These are phyloP conservation scores for Arabis alpina DNA, from an alignment of 345 rosid genomes.

Conservation along the genomic window DNA sequence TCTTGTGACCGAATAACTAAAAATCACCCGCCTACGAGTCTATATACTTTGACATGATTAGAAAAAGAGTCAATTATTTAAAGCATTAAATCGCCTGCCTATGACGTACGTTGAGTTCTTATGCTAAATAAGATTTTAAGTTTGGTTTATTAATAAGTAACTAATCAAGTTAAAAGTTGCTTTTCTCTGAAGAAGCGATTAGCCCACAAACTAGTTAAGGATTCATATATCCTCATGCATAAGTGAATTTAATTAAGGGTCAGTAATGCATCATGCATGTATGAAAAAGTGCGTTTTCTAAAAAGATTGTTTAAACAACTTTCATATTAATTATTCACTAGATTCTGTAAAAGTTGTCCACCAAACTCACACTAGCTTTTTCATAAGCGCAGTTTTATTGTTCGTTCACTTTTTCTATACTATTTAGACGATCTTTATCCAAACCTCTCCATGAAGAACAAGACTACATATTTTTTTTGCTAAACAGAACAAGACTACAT, in stretches of 20 bases:
- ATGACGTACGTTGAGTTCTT: not conserved
- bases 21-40: conserved; percentile 18
- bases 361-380: conserved; percentile 27
- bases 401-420: not conserved
- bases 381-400: not conserved
- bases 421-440: not conserved
- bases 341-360: conserved; percentile 30
- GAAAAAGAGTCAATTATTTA: conserved; percentile 9
- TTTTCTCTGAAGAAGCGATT: no score
- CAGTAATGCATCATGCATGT: not conserved
- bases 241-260: not conserved
- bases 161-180: not conserved
- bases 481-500: no score
- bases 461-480: not conserved
- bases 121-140: no score
- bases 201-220: no score
- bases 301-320: not conserved
- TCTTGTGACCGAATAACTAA: conserved; percentile 27
- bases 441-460: not conserved
- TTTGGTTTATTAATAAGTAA: not conserved
- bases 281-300: not conserved
- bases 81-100: not conserved
- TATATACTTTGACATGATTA: conserved; percentile 1
- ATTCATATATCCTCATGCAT: not conserved
- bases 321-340: conserved; percentile 6